Evolutionary conservation across 2,329 filamentous ascomycete species (phyloP).

Genomic region (Pseudogymnoascus sp.): DNA sequence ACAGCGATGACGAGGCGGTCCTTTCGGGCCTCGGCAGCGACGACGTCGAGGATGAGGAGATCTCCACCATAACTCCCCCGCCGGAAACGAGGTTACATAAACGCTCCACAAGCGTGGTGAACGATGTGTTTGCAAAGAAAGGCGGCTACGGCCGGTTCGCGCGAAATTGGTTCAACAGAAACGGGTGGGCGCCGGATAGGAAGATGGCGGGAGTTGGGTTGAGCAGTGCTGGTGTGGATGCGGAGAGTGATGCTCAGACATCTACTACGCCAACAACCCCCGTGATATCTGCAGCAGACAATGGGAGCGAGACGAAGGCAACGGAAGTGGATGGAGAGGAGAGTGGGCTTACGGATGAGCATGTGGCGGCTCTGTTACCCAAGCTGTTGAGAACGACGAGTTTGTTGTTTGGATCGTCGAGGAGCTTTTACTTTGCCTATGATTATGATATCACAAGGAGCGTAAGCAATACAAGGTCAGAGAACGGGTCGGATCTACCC

Average conservation of each 20-base stretch:
- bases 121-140: conserved; percentile 77
- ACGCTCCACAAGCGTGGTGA: conserved; percentile 57
- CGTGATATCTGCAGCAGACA: not conserved
- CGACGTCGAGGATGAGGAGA: conserved; percentile 36
- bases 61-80: conserved; percentile 5
- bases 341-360: not conserved
- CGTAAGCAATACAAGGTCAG: conserved; percentile 35
- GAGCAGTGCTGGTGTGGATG: not conserved
- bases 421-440: conserved; percentile 92
- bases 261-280: not conserved
- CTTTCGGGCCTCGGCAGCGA: conserved; percentile 27
- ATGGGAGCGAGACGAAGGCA: not conserved
- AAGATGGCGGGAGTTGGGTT: not conserved
- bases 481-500: conserved; percentile 41
- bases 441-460: conserved; percentile 82
- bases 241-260: conserved; percentile 1
- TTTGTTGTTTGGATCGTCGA: conserved; percentile 71
- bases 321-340: not conserved
- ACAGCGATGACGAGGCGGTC: conserved; percentile 39
- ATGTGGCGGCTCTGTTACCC: conserved; percentile 49
- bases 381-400: conserved; percentile 78
- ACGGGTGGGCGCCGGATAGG: conserved; percentile 60
- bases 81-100: conserved; percentile 15
- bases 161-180: conserved; percentile 81
- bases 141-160: conserved; percentile 86